Percentiles rank a stretch among this genome's conserved stretches.
phyloP scores from a whole-genome alignment of 2,329 filamentous ascomycete genomes.

The Trichoderma breve region DNA sequence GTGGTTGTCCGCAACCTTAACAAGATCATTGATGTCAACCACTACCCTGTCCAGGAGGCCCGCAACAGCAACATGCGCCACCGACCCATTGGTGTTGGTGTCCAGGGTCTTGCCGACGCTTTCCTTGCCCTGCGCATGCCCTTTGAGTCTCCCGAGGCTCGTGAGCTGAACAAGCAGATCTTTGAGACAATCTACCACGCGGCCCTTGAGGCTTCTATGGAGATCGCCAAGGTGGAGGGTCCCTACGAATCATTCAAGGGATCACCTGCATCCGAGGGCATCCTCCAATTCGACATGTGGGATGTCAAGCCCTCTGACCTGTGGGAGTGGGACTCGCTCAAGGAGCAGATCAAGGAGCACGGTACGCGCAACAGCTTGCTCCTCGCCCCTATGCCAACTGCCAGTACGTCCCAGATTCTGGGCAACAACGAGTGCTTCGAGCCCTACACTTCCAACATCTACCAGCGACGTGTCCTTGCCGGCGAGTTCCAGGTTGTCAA shows the following conservation, averaged over 20 bases:
- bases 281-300: slow-evolving; percentile 99
- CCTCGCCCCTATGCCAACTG: slow-evolving; percentile 96
- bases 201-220: slow-evolving; percentile 82
- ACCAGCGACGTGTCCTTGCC: slow-evolving; percentile 94
- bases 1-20: slow-evolving; percentile 94
- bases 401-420: slow-evolving; percentile 94
- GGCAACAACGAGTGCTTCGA: slow-evolving; percentile 99
- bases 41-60: slow-evolving; percentile 95
- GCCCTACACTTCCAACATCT: slow-evolving; percentile 99
- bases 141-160: slow-evolving; percentile 93
- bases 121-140: slow-evolving; percentile 96
- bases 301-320: slow-evolving; percentile 87
- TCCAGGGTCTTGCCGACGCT: slow-evolving; percentile 95
- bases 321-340: slow-evolving; percentile 92
- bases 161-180: slow-evolving; percentile 93
- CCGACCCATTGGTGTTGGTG: slow-evolving; percentile 91
- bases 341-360: slow-evolving; percentile 86
- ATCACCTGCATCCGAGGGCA: slow-evolving; percentile 89
- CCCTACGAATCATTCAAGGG: slow-evolving; percentile 89
- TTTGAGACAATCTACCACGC: slow-evolving; percentile 99
- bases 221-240: slow-evolving; percentile 79
- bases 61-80: slow-evolving; percentile 96
- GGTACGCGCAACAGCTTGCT: slow-evolving; percentile 95
- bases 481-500: slow-evolving; percentile 99
- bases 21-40: slow-evolving; percentile 97